Conservation (phyloP, 169 alveolate species). For the Plasmodium berghei region DNA sequence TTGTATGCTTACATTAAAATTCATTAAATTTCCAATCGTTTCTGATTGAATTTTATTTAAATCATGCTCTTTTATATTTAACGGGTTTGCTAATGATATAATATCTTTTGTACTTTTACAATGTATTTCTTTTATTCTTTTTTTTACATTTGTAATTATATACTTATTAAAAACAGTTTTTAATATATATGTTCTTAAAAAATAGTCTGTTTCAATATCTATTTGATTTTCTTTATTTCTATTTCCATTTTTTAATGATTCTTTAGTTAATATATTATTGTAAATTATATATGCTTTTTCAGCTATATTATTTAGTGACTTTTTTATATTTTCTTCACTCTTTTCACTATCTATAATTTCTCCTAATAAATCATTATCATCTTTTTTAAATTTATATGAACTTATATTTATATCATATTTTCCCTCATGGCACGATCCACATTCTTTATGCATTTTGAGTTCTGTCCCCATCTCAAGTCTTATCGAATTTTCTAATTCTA, state of each 20-base stretch:
- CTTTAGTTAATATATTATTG: conserved; percentile 52
- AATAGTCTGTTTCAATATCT: conserved; percentile 56
- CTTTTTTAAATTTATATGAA: conserved; percentile 62
- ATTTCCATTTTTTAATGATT: conserved; percentile 19
- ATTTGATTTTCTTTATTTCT: conserved; percentile 8
- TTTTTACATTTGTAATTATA: conserved; percentile 29
- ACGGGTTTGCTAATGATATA: conserved; percentile 69
- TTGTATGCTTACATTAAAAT: conserved; percentile 51
- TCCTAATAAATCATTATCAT: conserved; percentile 75
- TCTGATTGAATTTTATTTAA: conserved; percentile 56
- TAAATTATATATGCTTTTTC: conserved; percentile 61
- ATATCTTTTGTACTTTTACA: conserved; percentile 66
- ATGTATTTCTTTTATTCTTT: conserved; percentile 52
- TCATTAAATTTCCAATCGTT: conserved; percentile 73
- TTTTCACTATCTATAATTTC: conserved; percentile 76
- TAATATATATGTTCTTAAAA: conserved; percentile 72
- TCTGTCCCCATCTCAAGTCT: conserved; percentile 72
- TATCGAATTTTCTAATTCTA: conserved; percentile 57
- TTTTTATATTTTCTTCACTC: conserved; percentile 49
- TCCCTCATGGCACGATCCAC: conserved; percentile 13
- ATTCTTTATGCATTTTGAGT: conserved; percentile 1
- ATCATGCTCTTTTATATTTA: conserved; percentile 55
- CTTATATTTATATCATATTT: conserved; percentile 35
- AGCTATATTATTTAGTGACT: conserved; percentile 22
- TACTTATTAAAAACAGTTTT: conserved; percentile 43